phyloP scores from a whole-genome alignment of 2,329 filamentous ascomycete species.

The Chaetoscypha palmicola region DNA sequence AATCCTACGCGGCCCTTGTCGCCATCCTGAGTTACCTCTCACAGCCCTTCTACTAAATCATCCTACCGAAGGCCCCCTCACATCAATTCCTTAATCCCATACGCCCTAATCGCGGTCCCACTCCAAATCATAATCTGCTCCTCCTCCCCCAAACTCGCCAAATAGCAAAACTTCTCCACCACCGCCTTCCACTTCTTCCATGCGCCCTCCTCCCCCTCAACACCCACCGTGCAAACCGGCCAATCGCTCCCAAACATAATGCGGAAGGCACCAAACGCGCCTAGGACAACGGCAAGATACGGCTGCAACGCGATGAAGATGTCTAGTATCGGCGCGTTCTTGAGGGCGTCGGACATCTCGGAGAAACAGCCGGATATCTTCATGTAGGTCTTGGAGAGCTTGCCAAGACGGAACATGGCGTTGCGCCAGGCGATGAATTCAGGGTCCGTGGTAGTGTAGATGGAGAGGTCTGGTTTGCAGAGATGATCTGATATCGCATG shows the following conservation, averaged over 20 bases:
- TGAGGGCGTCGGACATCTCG: conserved; percentile 58
- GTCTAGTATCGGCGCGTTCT: conserved; percentile 41
- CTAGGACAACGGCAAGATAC: conserved; percentile 67
- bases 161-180: conserved; percentile 59
- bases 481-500: conserved; percentile 69
- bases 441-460: conserved; percentile 44
- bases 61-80: conserved; percentile 6
- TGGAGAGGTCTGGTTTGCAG: conserved; percentile 74
- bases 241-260: conserved; percentile 93
- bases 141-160: conserved; percentile 52
- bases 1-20: too few species aligned
- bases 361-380: conserved; percentile 85
- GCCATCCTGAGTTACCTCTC: too few species aligned
- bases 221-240: conserved; percentile 76
- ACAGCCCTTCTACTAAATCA: too few species aligned
- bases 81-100: conserved; percentile 40
- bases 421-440: conserved; percentile 61
- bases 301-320: conserved; percentile 58
- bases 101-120: conserved; percentile 65
- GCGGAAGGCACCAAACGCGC: conserved; percentile 61
- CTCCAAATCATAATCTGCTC: conserved; percentile 65
- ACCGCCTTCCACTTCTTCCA: conserved; percentile 72
- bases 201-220: conserved; percentile 36
- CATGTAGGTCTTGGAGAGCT: conserved; percentile 65
- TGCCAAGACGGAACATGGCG: conserved; percentile 60